A percentile compares a stretch with the other conserved stretches of the same genome.
Conservation (phyloP, 371 early-diverging fungal genomes). For the Rhizopus delemar region DNA sequence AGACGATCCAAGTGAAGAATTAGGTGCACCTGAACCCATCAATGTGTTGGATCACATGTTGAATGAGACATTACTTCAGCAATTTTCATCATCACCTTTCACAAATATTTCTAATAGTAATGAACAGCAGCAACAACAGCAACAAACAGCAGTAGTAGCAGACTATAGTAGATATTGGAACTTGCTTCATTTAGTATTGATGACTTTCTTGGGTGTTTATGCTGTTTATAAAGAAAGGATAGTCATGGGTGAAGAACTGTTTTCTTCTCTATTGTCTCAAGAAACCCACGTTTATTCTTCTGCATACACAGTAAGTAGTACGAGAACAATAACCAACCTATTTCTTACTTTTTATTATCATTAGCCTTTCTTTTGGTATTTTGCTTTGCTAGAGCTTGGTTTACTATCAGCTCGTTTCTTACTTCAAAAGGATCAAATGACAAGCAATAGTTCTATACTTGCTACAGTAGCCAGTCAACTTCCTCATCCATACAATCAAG, state of each 20-base stretch:
- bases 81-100: background rate
- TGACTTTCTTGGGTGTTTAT: constrained; percentile 48
- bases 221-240: constrained; percentile 54
- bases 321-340: background rate
- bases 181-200: constrained; percentile 50
- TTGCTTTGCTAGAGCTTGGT: constrained; percentile 55
- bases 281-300: constrained; percentile 3
- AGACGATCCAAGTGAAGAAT: constrained; percentile 48
- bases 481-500: constrained; percentile 56
- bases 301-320: constrained; percentile 29
- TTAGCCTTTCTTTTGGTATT: constrained; percentile 68
- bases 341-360: too few species aligned
- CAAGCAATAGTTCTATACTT: constrained; percentile 41
- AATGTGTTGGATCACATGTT: too few species aligned
- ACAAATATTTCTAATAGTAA: background rate
- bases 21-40: constrained; percentile 41
- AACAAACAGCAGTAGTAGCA: constrained; percentile 13
- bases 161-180: constrained; percentile 47
- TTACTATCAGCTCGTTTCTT: constrained; percentile 57
- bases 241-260: constrained; percentile 36
- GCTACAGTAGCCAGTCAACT: constrained; percentile 49
- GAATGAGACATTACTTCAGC: constrained; percentile 9
- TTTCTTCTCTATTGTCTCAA: constrained; percentile 34
- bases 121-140: constrained; percentile 22
- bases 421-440: constrained; percentile 51